Evolutionary conservation across 2,329 filamentous ascomycete genomes (phyloP).

Genomic region (Ceratocystis albifundus): DNA sequence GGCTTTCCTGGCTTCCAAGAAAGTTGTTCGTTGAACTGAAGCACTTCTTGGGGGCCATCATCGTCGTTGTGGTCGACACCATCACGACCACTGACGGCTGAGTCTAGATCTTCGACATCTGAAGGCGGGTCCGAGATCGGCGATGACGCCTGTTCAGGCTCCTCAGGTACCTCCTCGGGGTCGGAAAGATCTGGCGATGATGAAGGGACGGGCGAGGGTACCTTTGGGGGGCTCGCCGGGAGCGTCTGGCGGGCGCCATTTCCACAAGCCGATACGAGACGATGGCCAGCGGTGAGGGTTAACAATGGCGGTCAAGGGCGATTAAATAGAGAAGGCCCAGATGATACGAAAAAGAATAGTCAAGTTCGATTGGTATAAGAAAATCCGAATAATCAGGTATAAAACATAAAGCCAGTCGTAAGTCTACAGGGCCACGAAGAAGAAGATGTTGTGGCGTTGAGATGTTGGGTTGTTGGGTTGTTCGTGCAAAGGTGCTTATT

Average conservation of each 20-base stretch:
- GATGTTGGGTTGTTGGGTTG: too few species aligned
- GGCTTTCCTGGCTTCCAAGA: slow-evolving; percentile 87
- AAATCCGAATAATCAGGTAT: neutral
- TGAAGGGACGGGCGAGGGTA: slow-evolving; percentile 17
- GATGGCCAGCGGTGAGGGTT: neutral
- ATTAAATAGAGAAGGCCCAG: neutral
- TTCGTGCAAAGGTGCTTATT: neutral
- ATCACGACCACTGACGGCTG: slow-evolving; percentile 17
- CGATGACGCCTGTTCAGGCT: slow-evolving; percentile 19
- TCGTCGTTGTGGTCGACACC: slow-evolving; percentile 26
- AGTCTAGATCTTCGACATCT: slow-evolving; percentile 20
- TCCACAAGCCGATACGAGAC: neutral
- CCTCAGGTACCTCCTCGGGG: slow-evolving; percentile 20
- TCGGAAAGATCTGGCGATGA: slow-evolving; percentile 22
- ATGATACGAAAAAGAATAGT: neutral
- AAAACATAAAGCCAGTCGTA: neutral
- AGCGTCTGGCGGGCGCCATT: slow-evolving; percentile 23
- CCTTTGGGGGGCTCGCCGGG: slow-evolving; percentile 22
- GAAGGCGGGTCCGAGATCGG: slow-evolving; percentile 23
- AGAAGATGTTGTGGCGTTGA: neutral
- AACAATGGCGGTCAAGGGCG: neutral
- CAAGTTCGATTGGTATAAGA: neutral
- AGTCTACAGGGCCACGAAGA: neutral
- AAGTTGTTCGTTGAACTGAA: slow-evolving; percentile 75
- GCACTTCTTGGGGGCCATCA: slow-evolving; percentile 28